phyloP scores from a whole-genome alignment of 306 rosid genomes.

The Gastrolobium villosum region DNA sequence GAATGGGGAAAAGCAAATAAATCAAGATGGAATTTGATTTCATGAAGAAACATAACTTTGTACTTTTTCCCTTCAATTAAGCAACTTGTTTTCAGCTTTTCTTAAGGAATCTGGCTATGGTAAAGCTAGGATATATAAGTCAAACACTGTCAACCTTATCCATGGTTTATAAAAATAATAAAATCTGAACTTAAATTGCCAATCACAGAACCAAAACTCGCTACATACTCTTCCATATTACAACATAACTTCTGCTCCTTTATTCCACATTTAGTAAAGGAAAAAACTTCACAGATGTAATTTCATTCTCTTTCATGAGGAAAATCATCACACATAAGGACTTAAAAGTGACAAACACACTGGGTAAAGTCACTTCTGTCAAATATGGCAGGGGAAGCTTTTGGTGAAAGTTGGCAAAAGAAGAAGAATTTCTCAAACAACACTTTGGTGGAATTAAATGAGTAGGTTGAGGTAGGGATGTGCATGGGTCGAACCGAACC shows the following conservation, averaged over 20 bases:
- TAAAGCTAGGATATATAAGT: too few relatives aligned
- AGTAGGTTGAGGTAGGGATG: too few relatives aligned
- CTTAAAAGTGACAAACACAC: too few relatives aligned
- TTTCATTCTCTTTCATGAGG: neutral
- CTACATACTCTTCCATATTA: neutral
- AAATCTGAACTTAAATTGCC: neutral
- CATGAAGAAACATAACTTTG: neutral
- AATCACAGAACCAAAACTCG: neutral
- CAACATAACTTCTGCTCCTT: neutral
- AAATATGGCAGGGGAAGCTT: too few relatives aligned
- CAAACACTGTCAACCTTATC: too few relatives aligned
- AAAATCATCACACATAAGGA: neutral
- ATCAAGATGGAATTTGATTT: neutral
- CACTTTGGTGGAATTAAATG: too few relatives aligned
- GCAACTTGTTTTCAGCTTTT: neutral
- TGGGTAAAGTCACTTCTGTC: too few relatives aligned
- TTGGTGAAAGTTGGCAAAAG: too few relatives aligned
- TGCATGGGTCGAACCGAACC: too few relatives aligned
- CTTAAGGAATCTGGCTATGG: neutral
- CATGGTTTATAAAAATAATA: neutral
- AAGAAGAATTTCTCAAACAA: too few relatives aligned
- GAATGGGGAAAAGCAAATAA: conserved; percentile 20
- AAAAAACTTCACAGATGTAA: neutral
- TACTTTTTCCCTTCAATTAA: neutral
- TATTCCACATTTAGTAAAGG: neutral